Evolutionary conservation across 2,329 filamentous ascomycete genomes (phyloP).

Genomic region (Claviceps lovelessii): DNA sequence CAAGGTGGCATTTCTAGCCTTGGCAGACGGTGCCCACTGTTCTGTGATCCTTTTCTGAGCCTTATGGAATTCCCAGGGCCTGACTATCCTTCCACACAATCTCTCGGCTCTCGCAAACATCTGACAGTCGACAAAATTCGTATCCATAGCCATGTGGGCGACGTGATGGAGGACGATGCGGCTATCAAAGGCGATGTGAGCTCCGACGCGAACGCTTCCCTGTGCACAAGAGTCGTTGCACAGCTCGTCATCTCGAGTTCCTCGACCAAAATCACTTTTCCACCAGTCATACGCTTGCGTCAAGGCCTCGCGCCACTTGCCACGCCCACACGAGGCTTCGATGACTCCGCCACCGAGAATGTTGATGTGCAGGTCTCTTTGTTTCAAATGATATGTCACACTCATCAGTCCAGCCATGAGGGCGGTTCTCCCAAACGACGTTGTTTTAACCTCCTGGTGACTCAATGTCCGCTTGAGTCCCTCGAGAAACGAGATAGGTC

Average conservation of each 20-base stretch:
- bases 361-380: too few relatives aligned
- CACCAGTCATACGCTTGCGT: constrained; percentile 85
- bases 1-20: constrained; percentile 79
- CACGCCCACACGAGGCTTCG: constrained; percentile 67
- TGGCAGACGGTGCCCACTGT: constrained; percentile 74
- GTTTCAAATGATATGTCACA: too few relatives aligned
- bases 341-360: constrained; percentile 38
- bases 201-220: constrained; percentile 44
- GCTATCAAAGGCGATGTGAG: constrained; percentile 62
- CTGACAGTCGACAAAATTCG: constrained; percentile 93
- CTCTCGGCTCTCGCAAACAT: constrained; percentile 83
- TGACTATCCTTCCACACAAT: constrained; percentile 73
- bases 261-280: constrained; percentile 70
- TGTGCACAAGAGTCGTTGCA: too few relatives aligned
- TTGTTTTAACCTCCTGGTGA: too few relatives aligned
- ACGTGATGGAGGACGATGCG: constrained; percentile 82
- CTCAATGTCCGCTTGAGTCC: too few relatives aligned
- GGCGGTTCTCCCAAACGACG: too few relatives aligned
- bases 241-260: too few relatives aligned
- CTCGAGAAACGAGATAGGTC: too few relatives aligned
- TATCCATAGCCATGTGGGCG: constrained; percentile 95
- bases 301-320: constrained; percentile 79
- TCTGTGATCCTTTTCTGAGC: constrained; percentile 77
- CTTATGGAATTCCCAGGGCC: constrained; percentile 62
- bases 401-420: too few relatives aligned